phyloP scores from a whole-genome alignment of 352 stramenopile genomes.

The Poterioochromonas sp. region DNA sequence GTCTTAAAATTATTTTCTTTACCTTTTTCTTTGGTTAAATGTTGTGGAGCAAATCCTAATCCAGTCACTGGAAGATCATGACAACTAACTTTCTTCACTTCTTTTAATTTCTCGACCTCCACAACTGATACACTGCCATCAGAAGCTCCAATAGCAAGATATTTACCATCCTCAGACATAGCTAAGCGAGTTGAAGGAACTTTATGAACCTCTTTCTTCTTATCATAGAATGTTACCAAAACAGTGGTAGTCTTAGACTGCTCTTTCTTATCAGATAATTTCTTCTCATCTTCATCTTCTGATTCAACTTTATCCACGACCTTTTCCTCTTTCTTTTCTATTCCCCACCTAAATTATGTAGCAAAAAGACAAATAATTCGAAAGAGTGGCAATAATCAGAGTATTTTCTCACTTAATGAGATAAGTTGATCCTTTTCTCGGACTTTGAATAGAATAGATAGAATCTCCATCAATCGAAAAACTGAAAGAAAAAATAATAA shows the following conservation, averaged over 20 bases:
- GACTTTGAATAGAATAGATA: not conserved
- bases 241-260: too few species aligned
- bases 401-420: conserved; percentile 10
- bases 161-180: not conserved
- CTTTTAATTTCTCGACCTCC: not conserved
- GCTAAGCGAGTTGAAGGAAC: not conserved
- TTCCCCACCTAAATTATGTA: too few species aligned
- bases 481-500: not conserved
- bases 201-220: not conserved
- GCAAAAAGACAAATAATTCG: too few species aligned
- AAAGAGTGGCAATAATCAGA: too few species aligned
- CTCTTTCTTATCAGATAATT: too few species aligned
- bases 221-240: too few species aligned
- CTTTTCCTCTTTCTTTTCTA: too few species aligned
- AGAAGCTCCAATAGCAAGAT: not conserved
- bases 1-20: not conserved
- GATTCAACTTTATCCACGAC: too few species aligned
- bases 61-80: conserved; percentile 5
- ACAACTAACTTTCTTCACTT: not conserved
- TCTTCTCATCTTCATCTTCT: too few species aligned
- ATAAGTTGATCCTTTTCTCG: not conserved
- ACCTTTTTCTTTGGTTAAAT: not conserved
- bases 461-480: not conserved
- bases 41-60: not conserved
- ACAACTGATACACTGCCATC: not conserved